Evolutionary conservation across 768 basidiomycete genomes (phyloP).

Genomic region (Clavulina sp.): DNA sequence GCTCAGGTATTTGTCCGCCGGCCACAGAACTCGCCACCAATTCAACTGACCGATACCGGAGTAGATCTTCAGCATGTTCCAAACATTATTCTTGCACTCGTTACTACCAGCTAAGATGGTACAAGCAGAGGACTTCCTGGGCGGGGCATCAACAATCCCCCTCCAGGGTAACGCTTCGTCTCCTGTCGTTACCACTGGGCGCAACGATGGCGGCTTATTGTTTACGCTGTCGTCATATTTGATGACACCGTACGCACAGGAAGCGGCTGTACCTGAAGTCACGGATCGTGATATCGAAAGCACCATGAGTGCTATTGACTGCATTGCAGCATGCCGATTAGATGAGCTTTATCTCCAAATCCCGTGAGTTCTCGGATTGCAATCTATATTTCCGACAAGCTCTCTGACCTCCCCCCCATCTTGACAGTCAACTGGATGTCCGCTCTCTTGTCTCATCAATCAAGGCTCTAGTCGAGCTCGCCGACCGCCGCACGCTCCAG

Average conservation of each 20-base stretch:
- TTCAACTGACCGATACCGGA: background rate
- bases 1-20: constrained; percentile 37
- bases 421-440: constrained; percentile 48
- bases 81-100: constrained; percentile 88
- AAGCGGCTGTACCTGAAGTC: constrained; percentile 69
- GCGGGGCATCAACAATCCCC: constrained; percentile 86
- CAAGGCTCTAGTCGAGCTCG: constrained; percentile 73
- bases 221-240: constrained; percentile 91
- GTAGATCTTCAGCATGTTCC: constrained; percentile 97
- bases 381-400: background rate
- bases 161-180: constrained; percentile 52
- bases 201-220: constrained; percentile 70
- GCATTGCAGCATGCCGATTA: constrained; percentile 79
- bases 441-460: constrained; percentile 72
- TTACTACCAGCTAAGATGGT: constrained; percentile 78
- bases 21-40: background rate
- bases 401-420: background rate
- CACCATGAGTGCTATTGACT: constrained; percentile 88
- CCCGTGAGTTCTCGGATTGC: constrained; percentile 36
- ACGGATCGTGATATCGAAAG: constrained; percentile 85
- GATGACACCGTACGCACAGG: constrained; percentile 81
- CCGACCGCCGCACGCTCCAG: constrained; percentile 77
- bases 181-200: constrained; percentile 32
- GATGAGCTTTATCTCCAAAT: constrained; percentile 92
- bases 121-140: constrained; percentile 96